These are phyloP conservation scores for Trichophyton equinum DNA, from an alignment of 2,329 filamentous ascomycete species.

Conservation along the genomic window DNA sequence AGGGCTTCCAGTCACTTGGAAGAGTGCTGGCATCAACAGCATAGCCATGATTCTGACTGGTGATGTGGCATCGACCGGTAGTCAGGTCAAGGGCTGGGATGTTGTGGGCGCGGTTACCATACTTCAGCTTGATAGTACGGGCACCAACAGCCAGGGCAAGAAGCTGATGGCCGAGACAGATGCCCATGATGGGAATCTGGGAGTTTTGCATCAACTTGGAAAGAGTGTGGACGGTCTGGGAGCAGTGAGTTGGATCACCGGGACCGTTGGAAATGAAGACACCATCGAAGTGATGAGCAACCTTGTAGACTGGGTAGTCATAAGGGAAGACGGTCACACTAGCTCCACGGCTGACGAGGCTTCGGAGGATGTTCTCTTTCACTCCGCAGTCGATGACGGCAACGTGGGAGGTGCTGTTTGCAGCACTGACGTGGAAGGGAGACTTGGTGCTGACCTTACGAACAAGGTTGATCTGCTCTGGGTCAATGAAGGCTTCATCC, in stretches of 20 bases:
- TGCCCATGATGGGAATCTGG: slow-evolving; percentile 88
- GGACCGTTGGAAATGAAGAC: slow-evolving; percentile 99
- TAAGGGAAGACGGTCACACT: slow-evolving; percentile 91
- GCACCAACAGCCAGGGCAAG: slow-evolving; percentile 81
- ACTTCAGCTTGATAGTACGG: slow-evolving; percentile 93
- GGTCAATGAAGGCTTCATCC: slow-evolving; percentile 91
- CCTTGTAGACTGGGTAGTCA: slow-evolving; percentile 96
- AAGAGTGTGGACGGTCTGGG: slow-evolving; percentile 86
- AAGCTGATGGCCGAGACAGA: slow-evolving; percentile 94
- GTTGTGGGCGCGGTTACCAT: slow-evolving; percentile 97
- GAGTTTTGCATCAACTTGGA: slow-evolving; percentile 81
- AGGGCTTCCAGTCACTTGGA: slow-evolving; percentile 82
- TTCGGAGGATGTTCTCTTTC: slow-evolving; percentile 98
- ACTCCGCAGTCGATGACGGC: slow-evolving; percentile 96
- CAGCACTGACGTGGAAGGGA: slow-evolving; percentile 85
- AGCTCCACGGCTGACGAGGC: slow-evolving; percentile 78
- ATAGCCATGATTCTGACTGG: slow-evolving; percentile 96
- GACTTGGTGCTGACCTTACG: slow-evolving; percentile 95
- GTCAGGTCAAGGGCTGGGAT: slow-evolving; percentile 90
- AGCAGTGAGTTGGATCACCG: slow-evolving; percentile 94
- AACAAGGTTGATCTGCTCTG: slow-evolving; percentile 91
- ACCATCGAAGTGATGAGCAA: slow-evolving; percentile 93
- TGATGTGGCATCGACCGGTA: slow-evolving; percentile 96
- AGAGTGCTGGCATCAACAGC: slow-evolving; percentile 79
- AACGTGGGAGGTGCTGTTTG: slow-evolving; percentile 73